Evolutionary conservation across 306 rosid species (phyloP).

Genomic region (Ormosia emarginata): DNA sequence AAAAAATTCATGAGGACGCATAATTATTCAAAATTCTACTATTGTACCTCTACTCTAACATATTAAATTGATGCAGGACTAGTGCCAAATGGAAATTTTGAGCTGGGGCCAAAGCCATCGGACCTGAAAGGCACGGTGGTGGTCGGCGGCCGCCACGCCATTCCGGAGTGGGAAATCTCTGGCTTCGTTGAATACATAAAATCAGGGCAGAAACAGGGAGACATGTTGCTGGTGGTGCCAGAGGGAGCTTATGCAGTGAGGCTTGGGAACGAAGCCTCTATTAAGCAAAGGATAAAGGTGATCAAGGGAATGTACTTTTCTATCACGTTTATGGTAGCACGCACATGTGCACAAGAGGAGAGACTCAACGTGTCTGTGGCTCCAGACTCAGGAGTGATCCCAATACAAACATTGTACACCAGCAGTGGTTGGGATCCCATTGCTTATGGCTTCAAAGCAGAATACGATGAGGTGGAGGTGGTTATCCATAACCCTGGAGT

Average conservation of each 20-base stretch:
- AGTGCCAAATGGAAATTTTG: constrained; percentile 79
- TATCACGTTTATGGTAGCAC: constrained; percentile 79
- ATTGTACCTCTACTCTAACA: not conserved
- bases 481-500: constrained; percentile 87
- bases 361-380: constrained; percentile 69
- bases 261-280: constrained; percentile 88
- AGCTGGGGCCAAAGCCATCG: constrained; percentile 58
- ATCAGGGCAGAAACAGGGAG: constrained; percentile 96
- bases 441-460: constrained; percentile 81
- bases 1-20: not conserved
- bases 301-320: constrained; percentile 68
- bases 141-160: constrained; percentile 49
- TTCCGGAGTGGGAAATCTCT: constrained; percentile 80
- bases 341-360: constrained; percentile 96
- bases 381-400: constrained; percentile 76
- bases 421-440: constrained; percentile 93
- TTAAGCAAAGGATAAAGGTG: constrained; percentile 67
- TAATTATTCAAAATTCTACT: too few species aligned
- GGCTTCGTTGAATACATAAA: constrained; percentile 91
- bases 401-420: constrained; percentile 83
- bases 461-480: constrained; percentile 33
- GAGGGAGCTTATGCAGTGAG: constrained; percentile 90
- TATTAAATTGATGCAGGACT: constrained; percentile 45
- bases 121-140: constrained; percentile 76
- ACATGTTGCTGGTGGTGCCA: constrained; percentile 93